Conservation (phyloP, 306 rosid genomes). For the Quercus robur region DNA sequence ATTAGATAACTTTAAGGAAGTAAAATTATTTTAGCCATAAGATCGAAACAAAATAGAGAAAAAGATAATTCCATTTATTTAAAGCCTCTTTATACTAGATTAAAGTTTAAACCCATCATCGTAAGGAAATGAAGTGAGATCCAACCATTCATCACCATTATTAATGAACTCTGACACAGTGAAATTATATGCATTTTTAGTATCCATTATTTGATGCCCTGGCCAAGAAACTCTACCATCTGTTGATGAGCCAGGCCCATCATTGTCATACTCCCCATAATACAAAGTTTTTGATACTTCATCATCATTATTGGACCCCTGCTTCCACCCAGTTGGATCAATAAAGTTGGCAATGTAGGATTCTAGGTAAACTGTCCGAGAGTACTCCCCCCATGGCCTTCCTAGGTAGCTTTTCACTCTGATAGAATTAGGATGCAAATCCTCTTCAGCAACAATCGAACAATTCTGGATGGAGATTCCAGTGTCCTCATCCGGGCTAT, state of each 20-base stretch:
- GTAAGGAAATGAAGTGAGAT: conserved; percentile 71
- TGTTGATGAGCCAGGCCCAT: conserved; percentile 65
- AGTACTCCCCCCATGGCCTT: conserved; percentile 63
- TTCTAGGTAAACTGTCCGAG: conserved; percentile 52
- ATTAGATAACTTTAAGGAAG: too few relatives aligned
- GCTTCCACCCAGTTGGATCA: conserved; percentile 58
- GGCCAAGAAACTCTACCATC: conserved; percentile 50
- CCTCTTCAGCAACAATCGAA: conserved; percentile 47
- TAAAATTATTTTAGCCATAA: too few relatives aligned
- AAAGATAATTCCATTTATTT: too few relatives aligned
- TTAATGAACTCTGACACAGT: conserved; percentile 52
- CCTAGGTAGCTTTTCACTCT: conserved; percentile 65
- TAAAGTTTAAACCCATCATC: conserved; percentile 41
- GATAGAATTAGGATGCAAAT: conserved; percentile 26
- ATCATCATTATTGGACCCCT: conserved; percentile 39
- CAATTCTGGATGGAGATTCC: conserved; percentile 79
- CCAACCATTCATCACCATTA: conserved; percentile 63
- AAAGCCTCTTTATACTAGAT: too few relatives aligned
- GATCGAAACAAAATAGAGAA: too few relatives aligned
- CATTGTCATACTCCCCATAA: conserved; percentile 67
- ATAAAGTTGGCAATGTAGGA: conserved; percentile 58
- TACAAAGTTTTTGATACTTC: conserved; percentile 41
- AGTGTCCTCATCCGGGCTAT: conserved; percentile 53
- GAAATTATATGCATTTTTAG: conserved; percentile 52
- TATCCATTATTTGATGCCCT: conserved; percentile 59